Evolutionary conservation across 1,284 basidiomycete species (phyloP).

Genomic region (Trichosporon inkin): DNA sequence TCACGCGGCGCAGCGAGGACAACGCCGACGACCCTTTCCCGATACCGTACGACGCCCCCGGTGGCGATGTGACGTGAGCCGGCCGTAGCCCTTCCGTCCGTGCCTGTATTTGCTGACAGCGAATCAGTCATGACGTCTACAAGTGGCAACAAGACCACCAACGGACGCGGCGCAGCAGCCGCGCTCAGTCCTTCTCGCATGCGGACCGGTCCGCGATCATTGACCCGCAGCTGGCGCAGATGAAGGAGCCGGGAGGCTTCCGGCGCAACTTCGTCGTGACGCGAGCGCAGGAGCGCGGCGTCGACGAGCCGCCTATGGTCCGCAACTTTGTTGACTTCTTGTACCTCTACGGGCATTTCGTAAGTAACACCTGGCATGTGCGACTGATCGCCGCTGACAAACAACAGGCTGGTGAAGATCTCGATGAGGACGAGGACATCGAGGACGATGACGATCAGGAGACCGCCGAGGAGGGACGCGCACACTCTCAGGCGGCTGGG

Average conservation of each 20-base stretch:
- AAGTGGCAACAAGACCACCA: conserved; percentile 78
- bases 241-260: conserved; percentile 91
- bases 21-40: conserved; percentile 65
- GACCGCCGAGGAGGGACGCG: conserved; percentile 15
- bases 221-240: conserved; percentile 76
- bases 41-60: conserved; percentile 74
- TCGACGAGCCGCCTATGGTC: conserved; percentile 62
- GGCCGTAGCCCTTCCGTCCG: conserved; percentile 3
- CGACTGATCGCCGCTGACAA: conserved; percentile 12
- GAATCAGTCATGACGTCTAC: conserved; percentile 78
- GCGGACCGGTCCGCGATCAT: conserved; percentile 53
- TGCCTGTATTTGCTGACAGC: neutral
- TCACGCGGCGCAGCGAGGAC: conserved; percentile 10
- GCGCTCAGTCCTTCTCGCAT: conserved; percentile 66
- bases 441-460: conserved; percentile 54
- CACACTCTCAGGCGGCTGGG: neutral
- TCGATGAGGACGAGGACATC: conserved; percentile 75
- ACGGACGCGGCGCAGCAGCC: conserved; percentile 56
- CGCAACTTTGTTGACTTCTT: conserved; percentile 90
- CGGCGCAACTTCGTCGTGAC: conserved; percentile 76
- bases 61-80: conserved; percentile 84
- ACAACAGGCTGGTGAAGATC: conserved; percentile 82
- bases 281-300: conserved; percentile 64
- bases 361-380: conserved; percentile 51
- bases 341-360: conserved; percentile 88